Evolutionary conservation across 208 protist species (phyloP), one percentile per base, ranked within the genome.

Genomic region (Trypanosoma grayi): DNA sequence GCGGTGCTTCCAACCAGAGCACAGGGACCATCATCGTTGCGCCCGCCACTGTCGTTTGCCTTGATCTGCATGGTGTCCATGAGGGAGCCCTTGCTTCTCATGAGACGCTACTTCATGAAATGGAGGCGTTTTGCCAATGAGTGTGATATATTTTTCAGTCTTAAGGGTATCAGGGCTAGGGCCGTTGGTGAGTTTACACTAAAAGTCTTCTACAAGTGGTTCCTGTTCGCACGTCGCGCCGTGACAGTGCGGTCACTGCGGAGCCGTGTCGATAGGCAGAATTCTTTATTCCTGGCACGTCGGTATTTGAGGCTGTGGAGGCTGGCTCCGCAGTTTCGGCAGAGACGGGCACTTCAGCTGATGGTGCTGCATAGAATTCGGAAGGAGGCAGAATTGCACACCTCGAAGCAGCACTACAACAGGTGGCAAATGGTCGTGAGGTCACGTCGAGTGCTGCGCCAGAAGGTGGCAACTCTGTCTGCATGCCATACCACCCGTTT

Each of bases 191-290:
- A 27, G 10, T 37, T 11, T 45, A 1, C 20, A 2, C 34, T 52
- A 8, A 2, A 24, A 9, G 31, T 54, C 0, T 65, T 65, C 22
- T 65, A 57, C 27, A 57, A 57, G 14, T 65, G 60, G 60, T 46
- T 45, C 43, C 31, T 65, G 4, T 65, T 65, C 22, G 48, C 60
- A 9, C 30, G 27, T 65, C 47, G 48, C 39, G 27, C 9, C 2
- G 37, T 27, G 37, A 36, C 20, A 10, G 22, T 51, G 39, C 20
- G 44, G 9, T 25, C 13, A 34, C 20, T 62, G 34, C 13, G 45
- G 1, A 1, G 43, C 14, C 22, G 30, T 41, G 4, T 62, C 0
- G 20, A 9, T 10, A 52, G 22, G n/a, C 22, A 62, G 0, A 50
- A 8, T 1, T 41, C 24, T 45, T 10, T 62, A 6, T 2, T 10